Base-by-base conservation (phyloP, 2,329 filamentous ascomycete genomes). In the Teratosphaeria zuluensis region DNA sequence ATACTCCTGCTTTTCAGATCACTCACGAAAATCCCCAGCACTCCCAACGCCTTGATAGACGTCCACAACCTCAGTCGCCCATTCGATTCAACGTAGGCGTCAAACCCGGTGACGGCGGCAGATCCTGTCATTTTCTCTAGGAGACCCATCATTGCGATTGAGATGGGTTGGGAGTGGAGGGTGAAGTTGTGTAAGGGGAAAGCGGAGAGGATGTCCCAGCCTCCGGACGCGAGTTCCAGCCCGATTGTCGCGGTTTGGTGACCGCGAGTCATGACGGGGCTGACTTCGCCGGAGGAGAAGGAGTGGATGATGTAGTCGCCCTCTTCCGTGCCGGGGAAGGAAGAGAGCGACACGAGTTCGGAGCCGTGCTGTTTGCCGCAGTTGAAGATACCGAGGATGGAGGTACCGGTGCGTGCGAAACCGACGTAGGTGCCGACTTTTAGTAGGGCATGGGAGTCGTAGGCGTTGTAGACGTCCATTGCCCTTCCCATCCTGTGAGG, bases 111-210 rank as follows among this genome's bases (percentile, higher is more conserved):
- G 7, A 96, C 80, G 0, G 90, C 91, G 1, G 90, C 91, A 0
- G 87, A 84, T 0, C 91, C 92, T 0, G 90, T 90, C 89, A 97
- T 95, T 73, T 96, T 96, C 1, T 83, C 88, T 3, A 95, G 64
- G 1, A 97, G 77, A 0, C 92, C 92, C 0, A 97, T 73, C 19
- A 87, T 85, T 0, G 89, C 85, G 1, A 92, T 77, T 51, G 75
- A 19, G 24, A 57, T 16, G 19, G 31, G 32, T 4, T 42, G 32
- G 11, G 14, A 6, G 21, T 75, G 0, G 5, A 74, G 66, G 2
- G 69, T 72, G 63, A 92, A 85, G 0, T 77, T 72, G 0, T 79
- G 78, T 1, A 91, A 72, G 0, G 88, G 86, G 62, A 87, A 88
- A 0, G 88, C 88, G 0, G 86, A 87, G 8, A 96, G 77, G 56